Evolutionary conservation across 306 rosid species (phyloP), one percentile per base, ranked within the genome.

Genomic region (Quercus agrifolia): DNA sequence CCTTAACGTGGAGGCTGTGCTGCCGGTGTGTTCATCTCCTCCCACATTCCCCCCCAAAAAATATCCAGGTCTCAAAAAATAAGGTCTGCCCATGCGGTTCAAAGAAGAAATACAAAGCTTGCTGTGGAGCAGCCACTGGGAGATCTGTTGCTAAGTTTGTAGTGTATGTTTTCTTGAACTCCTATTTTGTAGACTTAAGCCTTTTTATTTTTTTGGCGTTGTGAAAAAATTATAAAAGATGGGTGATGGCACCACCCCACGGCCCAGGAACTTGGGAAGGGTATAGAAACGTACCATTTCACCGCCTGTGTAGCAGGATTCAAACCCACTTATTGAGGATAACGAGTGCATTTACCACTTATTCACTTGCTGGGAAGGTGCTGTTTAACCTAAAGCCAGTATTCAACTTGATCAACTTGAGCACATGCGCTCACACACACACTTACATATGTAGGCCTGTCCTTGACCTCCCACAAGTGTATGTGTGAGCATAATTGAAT

Each of bases 71-170:
- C 85, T 81, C 95, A 15, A 85, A 88, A 87, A 92, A 92, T 83
- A 90, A 85, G 83, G 79, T 84, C 79, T 92, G 97, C 82, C 89
- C 93, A 0, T 92, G 97, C 75, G 96, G 92, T 72, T 90, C 97
- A 35, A 88, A 84, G 85, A 92, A 91, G 91, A 91, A 92, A 85
- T 82, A 91, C 82, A 90, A 92, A 82, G 85, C 91, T 80, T 92
- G 97, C 64, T 92, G 96, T 74, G 97, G 96, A 83, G 73, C 91
- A 41, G 77, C 83, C 61, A 58, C 58, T 51, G 92, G 88, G 54
- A 91, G 76, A 76, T 84, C 91, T 51, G 74, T 88, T 75, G 71
- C 92, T 14, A 89, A 85, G 83, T 54, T 81, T 70, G 52, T 80
- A 70, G 80, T 81, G 97, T 92, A 89, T 57, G 93, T 76, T 74